These are phyloP conservation scores for Panaeolus papilionaceus DNA, from an alignment of 768 basidiomycete genomes.

Conservation along the genomic window DNA sequence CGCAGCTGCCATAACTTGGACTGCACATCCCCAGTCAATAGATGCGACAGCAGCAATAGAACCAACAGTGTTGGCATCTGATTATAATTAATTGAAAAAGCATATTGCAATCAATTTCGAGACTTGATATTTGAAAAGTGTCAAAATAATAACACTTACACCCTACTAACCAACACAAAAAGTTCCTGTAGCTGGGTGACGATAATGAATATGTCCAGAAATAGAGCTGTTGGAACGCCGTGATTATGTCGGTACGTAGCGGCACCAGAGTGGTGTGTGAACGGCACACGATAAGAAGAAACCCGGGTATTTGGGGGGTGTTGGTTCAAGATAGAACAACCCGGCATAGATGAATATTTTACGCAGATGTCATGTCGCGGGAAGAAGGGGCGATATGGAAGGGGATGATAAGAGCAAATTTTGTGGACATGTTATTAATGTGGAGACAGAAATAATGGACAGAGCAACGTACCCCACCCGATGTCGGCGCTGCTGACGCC, in stretches of 20 bases:
- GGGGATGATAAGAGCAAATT: background rate
- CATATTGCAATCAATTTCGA: background rate
- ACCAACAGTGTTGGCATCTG: constrained; percentile 59
- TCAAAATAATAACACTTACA: constrained; percentile 39
- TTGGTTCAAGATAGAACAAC: constrained; percentile 6
- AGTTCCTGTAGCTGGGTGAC: constrained; percentile 47
- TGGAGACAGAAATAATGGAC: background rate
- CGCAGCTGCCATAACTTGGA: constrained; percentile 69
- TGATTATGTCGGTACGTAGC: background rate
- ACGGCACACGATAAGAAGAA: background rate
- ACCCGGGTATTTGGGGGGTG: background rate
- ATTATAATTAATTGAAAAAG: background rate
- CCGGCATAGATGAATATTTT: background rate
- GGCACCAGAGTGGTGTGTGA: background rate
- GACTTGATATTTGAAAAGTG: background rate
- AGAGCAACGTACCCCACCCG: constrained; percentile 58
- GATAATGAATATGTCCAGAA: constrained; percentile 58
- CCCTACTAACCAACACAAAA: constrained; percentile 62
- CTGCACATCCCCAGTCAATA: constrained; percentile 70
- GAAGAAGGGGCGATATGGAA: background rate
- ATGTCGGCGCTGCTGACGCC: constrained; percentile 74
- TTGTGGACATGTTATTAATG: background rate
- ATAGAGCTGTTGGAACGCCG: constrained; percentile 42
- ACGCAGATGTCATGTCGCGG: constrained; percentile 4
- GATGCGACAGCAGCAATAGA: constrained; percentile 59